phyloP scores from a whole-genome alignment of 306 rosid species.

The Malus orientalis region DNA sequence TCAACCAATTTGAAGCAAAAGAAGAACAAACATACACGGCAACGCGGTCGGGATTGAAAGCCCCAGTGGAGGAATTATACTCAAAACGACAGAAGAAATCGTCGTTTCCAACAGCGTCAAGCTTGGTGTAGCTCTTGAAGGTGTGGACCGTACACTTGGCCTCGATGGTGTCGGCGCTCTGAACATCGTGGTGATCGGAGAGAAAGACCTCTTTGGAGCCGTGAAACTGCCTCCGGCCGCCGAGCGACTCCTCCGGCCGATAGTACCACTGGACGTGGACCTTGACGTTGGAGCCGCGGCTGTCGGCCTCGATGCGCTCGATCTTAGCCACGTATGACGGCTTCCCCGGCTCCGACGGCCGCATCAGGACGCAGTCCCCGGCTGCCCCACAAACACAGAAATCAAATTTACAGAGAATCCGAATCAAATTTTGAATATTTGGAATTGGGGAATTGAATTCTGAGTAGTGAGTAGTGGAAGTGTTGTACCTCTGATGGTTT shows the following conservation, averaged over 20 bases:
- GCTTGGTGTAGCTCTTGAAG: slow-evolving; percentile 87
- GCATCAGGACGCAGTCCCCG: slow-evolving; percentile 90
- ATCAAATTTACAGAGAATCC: not conserved
- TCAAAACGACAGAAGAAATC: slow-evolving; percentile 99
- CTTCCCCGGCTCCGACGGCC: slow-evolving; percentile 71
- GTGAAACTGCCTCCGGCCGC: slow-evolving; percentile 97
- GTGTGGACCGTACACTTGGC: slow-evolving; percentile 90
- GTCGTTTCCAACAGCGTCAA: slow-evolving; percentile 93
- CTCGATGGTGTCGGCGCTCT: slow-evolving; percentile 88
- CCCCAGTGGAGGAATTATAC: slow-evolving; percentile 83
- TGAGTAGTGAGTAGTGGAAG: not conserved
- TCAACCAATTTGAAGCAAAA: not conserved
- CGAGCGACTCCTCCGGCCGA: slow-evolving; percentile 97
- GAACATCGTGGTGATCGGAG: slow-evolving; percentile 85
- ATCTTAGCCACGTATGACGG: slow-evolving; percentile 92
- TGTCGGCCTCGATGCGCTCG: slow-evolving; percentile 91
- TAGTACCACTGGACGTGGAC: slow-evolving; percentile 90
- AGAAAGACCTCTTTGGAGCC: slow-evolving; percentile 93
- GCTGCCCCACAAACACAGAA: slow-evolving; percentile 22
- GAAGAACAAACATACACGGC: slow-evolving; percentile 59
- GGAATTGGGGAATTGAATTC: not conserved
- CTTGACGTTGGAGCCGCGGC: slow-evolving; percentile 91
- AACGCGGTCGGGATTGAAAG: slow-evolving; percentile 94
- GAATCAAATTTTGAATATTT: not conserved
- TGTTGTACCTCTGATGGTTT: slow-evolving; percentile 51